These are phyloP conservation scores for Macrocystidia cucumis DNA, from an alignment of 1,284 basidiomycete species.

Conservation along the genomic window DNA sequence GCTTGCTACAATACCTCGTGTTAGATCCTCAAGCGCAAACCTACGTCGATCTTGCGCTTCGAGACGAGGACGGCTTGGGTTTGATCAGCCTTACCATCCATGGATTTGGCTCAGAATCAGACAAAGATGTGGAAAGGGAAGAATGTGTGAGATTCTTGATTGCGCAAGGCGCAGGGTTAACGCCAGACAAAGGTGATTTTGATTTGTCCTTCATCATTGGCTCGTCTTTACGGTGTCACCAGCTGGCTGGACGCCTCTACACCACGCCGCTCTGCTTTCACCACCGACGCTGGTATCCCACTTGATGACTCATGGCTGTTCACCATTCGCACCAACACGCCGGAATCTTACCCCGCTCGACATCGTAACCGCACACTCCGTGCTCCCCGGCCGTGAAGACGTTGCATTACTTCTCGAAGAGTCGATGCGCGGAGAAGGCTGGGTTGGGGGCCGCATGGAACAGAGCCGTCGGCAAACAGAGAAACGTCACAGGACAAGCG, in stretches of 20 bases:
- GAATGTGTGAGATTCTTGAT: constrained; percentile 81
- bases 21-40: constrained; percentile 63
- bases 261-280: constrained; percentile 84
- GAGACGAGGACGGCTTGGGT: constrained; percentile 81
- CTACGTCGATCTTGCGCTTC: constrained; percentile 56
- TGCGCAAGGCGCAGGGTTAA: constrained; percentile 69
- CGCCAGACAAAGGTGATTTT: constrained; percentile 56
- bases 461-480: constrained; percentile 50
- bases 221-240: constrained; percentile 8
- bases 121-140: constrained; percentile 78
- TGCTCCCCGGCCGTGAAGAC: constrained; percentile 73
- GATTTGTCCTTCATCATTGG: constrained; percentile 11
- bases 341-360: constrained; percentile 80
- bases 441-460: constrained; percentile 64
- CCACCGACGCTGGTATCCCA: constrained; percentile 90
- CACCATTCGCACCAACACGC: constrained; percentile 66
- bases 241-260: constrained; percentile 96
- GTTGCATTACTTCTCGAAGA: constrained; percentile 75
- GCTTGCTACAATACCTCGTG: constrained; percentile 64
- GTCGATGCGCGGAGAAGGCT: constrained; percentile 72
- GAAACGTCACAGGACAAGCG: constrained; percentile 47
- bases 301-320: constrained; percentile 88
- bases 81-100: constrained; percentile 76
- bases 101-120: constrained; percentile 77
- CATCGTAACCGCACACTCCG: constrained; percentile 74